These are phyloP conservation scores for Lactarius trivialis DNA, from an alignment of 768 basidiomycete species.

Conservation along the genomic window DNA sequence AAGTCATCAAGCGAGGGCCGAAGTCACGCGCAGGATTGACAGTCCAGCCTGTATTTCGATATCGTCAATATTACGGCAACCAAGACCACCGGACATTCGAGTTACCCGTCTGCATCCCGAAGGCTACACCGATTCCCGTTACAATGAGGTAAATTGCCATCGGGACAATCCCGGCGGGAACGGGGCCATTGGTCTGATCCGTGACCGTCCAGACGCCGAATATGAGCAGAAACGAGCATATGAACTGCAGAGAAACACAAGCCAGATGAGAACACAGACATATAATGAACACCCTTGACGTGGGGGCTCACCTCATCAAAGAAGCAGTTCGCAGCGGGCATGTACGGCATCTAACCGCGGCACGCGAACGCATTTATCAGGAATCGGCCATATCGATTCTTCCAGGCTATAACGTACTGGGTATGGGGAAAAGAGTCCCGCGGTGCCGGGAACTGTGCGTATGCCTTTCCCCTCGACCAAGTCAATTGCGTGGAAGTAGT, in stretches of 20 bases:
- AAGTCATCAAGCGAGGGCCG: slow-evolving; percentile 58
- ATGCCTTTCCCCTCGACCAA: slow-evolving; percentile 48
- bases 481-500: slow-evolving; percentile 62
- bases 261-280: neutral
- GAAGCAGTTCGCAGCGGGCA: slow-evolving; percentile 39
- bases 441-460: slow-evolving; percentile 49
- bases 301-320: slow-evolving; percentile 37
- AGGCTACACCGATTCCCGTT: slow-evolving; percentile 47
- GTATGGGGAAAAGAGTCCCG: slow-evolving; percentile 53
- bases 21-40: slow-evolving; percentile 68
- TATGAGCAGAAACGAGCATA: slow-evolving; percentile 49
- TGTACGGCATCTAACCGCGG: slow-evolving; percentile 31
- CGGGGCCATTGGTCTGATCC: slow-evolving; percentile 47
- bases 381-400: neutral
- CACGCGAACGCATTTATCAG: neutral
- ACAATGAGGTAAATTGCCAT: slow-evolving; percentile 48
- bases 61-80: no score
- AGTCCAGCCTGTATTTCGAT: slow-evolving; percentile 41
- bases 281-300: neutral
- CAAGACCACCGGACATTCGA: neutral
- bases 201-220: slow-evolving; percentile 45
- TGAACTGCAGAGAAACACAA: slow-evolving; percentile 34
- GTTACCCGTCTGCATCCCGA: slow-evolving; percentile 51
- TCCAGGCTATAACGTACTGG: slow-evolving; percentile 36
- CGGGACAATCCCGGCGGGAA: slow-evolving; percentile 46